These are phyloP conservation scores for Aspergillus sp. DNA, from an alignment of 2,329 filamentous ascomycete species.

Conservation along the genomic window DNA sequence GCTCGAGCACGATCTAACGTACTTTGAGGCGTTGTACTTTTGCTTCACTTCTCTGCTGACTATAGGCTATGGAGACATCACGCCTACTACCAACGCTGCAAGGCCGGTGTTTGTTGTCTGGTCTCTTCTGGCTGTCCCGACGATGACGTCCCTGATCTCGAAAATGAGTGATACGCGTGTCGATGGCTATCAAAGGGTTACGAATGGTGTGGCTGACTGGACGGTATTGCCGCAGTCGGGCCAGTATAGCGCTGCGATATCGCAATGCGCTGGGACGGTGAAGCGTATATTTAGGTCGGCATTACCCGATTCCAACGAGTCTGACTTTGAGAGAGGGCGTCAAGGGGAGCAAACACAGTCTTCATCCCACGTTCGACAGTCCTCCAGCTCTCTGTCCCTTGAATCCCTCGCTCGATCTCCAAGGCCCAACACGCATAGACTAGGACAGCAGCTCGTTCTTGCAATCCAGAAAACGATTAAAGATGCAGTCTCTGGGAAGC, in stretches of 20 bases:
- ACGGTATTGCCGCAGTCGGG: conserved; percentile 64
- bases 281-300: too few species aligned
- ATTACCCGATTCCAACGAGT: too few species aligned
- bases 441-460: conserved; percentile 63
- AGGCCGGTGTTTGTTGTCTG: conserved; percentile 92
- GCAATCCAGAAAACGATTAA: conserved; percentile 63
- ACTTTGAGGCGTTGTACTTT: conserved; percentile 83
- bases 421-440: conserved; percentile 52
- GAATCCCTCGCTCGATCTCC: conserved; percentile 51
- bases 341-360: too few species aligned
- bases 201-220: conserved; percentile 62
- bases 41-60: conserved; percentile 80
- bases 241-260: conserved; percentile 43
- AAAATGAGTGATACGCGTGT: conserved; percentile 85
- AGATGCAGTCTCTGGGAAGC: conserved; percentile 19
- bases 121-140: conserved; percentile 81
- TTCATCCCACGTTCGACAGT: too few species aligned
- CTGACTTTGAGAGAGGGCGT: too few species aligned
- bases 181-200: conserved; percentile 61
- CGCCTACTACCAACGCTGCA: conserved; percentile 73
- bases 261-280: too few species aligned
- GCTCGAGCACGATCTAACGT: conserved; percentile 56
- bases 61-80: conserved; percentile 81
- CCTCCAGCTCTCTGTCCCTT: conserved; percentile 40
- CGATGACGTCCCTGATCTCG: conserved; percentile 81